Evolutionary conservation across 768 basidiomycete genomes (phyloP).

Genomic region (Phaffia australis): DNA sequence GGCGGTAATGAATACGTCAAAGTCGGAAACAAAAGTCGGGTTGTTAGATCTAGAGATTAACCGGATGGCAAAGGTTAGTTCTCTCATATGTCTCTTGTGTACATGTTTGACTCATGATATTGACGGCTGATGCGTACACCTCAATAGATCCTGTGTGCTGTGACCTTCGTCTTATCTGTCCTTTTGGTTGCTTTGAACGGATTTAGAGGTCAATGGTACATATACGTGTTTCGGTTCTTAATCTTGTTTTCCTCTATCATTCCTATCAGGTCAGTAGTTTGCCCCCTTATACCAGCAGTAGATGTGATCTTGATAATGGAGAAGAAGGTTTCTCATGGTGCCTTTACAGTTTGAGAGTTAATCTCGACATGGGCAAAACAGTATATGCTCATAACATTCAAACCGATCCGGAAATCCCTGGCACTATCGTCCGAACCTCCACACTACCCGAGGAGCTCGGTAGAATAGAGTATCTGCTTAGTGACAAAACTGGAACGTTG

Average conservation of each 20-base stretch:
- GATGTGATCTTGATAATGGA: background rate
- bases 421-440: constrained; percentile 92
- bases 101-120: background rate
- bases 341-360: constrained; percentile 73
- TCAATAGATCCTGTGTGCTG: constrained; percentile 74
- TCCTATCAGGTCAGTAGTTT: constrained; percentile 71
- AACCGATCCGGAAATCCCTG: constrained; percentile 82
- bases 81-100: background rate
- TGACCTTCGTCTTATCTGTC: constrained; percentile 83
- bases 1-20: constrained; percentile 97
- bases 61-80: constrained; percentile 72
- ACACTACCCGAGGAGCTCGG: constrained; percentile 66
- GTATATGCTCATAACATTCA: constrained; percentile 94
- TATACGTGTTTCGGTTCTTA: constrained; percentile 90
- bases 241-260: constrained; percentile 99
- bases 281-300: background rate
- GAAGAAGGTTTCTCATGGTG: background rate
- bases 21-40: constrained; percentile 89
- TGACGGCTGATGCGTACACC: too few relatives aligned
- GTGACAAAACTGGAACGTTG: constrained; percentile 95
- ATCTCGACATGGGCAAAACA: constrained; percentile 99
- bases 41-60: constrained; percentile 90
- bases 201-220: constrained; percentile 88
- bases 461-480: constrained; percentile 66
- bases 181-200: constrained; percentile 91